Evolutionary conservation across 441 rosid species (phyloP).

Genomic region (Cnidoscolus chayamansa): DNA sequence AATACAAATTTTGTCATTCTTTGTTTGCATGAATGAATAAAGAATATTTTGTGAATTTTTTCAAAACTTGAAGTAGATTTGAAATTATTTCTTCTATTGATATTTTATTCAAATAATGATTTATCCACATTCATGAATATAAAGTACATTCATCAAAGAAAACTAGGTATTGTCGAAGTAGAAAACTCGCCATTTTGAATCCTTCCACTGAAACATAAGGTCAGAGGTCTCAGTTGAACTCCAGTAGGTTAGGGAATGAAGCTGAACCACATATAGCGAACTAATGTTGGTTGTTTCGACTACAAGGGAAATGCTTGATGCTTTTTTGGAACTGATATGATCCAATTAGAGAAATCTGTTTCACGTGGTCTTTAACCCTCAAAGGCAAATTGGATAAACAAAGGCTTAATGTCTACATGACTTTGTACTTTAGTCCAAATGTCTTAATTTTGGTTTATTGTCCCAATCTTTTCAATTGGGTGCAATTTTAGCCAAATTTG

Average conservation of each 20-base stretch:
- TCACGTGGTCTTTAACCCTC: neutral
- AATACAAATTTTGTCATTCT: too few relatives aligned
- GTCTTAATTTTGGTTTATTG: too few relatives aligned
- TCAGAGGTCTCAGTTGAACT: neutral
- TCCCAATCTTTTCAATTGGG: too few relatives aligned
- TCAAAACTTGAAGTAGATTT: too few relatives aligned
- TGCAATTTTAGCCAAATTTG: too few relatives aligned
- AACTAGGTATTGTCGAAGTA: neutral
- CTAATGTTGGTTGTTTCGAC: neutral
- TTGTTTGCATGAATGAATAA: neutral
- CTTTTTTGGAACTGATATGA: neutral
- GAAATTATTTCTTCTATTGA: too few relatives aligned
- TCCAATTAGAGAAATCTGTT: neutral
- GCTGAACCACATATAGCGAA: neutral
- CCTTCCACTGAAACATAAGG: neutral
- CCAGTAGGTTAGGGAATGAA: neutral
- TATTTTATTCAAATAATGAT: neutral
- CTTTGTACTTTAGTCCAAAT: too few relatives aligned
- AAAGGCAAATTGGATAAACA: too few relatives aligned
- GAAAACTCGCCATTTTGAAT: neutral
- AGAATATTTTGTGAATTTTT: neutral
- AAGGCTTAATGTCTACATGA: too few relatives aligned
- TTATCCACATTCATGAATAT: neutral
- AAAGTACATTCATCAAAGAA: neutral
- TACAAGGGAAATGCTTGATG: neutral